Conservation (phyloP, 345 rosid species). For the Syzygium oleosum region DNA sequence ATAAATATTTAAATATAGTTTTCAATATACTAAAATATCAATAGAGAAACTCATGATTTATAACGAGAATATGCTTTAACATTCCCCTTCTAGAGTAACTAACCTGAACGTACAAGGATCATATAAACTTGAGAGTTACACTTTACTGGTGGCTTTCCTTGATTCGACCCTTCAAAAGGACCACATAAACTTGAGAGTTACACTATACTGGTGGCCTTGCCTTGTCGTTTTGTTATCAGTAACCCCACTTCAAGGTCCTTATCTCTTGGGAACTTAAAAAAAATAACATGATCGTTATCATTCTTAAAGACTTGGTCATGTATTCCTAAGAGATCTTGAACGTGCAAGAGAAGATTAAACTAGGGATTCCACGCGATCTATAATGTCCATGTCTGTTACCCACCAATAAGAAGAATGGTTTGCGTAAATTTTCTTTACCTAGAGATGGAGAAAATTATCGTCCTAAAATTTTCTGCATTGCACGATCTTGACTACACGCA, state of each 20-base stretch:
- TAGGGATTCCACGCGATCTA: neutral
- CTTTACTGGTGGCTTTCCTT: neutral
- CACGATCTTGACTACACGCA: neutral
- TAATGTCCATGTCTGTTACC: neutral
- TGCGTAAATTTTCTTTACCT: neutral
- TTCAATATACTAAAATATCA: too few species aligned
- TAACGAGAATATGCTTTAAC: neutral
- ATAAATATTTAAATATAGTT: too few species aligned
- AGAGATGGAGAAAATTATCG: neutral
- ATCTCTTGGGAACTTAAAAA: neutral
- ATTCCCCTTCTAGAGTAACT: neutral
- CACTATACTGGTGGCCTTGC: neutral
- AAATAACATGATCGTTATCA: neutral
- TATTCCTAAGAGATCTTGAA: neutral
- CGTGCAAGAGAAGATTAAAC: neutral
- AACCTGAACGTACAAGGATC: neutral
- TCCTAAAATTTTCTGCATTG: neutral
- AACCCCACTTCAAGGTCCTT: neutral
- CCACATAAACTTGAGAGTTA: too few species aligned
- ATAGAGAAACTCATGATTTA: too few species aligned
- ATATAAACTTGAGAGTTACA: neutral
- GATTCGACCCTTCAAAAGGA: neutral
- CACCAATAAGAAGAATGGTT: neutral
- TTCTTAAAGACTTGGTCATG: neutral
- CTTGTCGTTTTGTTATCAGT: neutral